Conservation (phyloP, 768 basidiomycete genomes). For the Exidia glandulosa region DNA sequence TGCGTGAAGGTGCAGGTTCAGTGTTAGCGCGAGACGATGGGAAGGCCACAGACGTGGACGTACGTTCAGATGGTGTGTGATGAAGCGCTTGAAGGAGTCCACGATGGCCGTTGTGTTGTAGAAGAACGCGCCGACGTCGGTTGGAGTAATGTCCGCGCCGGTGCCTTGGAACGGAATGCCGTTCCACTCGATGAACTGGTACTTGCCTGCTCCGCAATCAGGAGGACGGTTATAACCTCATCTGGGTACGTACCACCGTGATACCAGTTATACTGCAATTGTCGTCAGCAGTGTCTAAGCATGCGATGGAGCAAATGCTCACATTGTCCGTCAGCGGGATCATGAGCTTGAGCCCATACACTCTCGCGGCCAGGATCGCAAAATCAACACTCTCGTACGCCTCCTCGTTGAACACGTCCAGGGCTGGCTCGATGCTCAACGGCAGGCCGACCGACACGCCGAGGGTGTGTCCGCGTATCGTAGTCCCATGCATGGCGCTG, state of each 20-base stretch:
- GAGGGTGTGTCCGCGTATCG: slow-evolving; percentile 19
- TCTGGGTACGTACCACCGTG: not conserved
- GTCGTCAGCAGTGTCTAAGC: not conserved
- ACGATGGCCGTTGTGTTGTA: slow-evolving; percentile 13
- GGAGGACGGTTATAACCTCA: too few species aligned
- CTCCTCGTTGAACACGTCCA: slow-evolving; percentile 17
- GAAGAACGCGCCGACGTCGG: slow-evolving; percentile 15
- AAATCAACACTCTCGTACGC: slow-evolving; percentile 19
- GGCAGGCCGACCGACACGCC: slow-evolving; percentile 20
- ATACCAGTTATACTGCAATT: slow-evolving; percentile 10
- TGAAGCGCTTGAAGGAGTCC: slow-evolving; percentile 16
- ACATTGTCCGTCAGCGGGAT: slow-evolving; percentile 11
- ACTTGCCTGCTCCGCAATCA: slow-evolving; percentile 23
- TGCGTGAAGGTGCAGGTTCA: too few species aligned
- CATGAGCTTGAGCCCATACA: slow-evolving; percentile 13
- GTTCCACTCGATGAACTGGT: slow-evolving; percentile 18
- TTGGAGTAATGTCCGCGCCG: slow-evolving; percentile 16
- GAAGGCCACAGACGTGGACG: slow-evolving; percentile 2
- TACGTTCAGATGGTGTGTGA: slow-evolving; percentile 15
- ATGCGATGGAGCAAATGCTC: not conserved
- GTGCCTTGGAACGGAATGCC: slow-evolving; percentile 7
- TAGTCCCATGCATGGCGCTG: slow-evolving; percentile 13
- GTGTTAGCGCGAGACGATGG: slow-evolving; percentile 8
- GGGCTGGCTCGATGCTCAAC: slow-evolving; percentile 16
- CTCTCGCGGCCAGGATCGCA: slow-evolving; percentile 15